Evolutionary conservation across 2,329 filamentous ascomycete species (phyloP), one percentile per base, ranked within the genome.

Genomic region (Emericellopsis atlantica): DNA sequence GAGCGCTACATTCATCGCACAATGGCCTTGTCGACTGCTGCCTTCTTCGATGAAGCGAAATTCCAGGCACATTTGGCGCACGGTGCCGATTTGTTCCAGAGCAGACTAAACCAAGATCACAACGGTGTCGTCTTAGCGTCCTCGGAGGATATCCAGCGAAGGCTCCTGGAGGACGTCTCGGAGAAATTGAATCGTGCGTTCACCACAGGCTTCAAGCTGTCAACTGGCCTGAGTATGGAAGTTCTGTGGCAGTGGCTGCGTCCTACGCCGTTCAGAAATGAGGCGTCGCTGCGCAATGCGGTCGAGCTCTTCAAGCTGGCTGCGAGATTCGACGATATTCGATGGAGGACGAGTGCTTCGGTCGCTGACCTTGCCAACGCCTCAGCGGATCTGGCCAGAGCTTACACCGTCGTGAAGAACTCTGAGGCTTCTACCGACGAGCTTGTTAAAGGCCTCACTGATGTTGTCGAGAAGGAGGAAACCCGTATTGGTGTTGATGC

Each of bases 161-260:
- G 12, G 14, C 22, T 43, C 11, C 11, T 43, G 10, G 18, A 16
- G 2, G 46, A 54, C 9, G 53, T 75, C 31, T 49, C 66, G 2
- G 51, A 58, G 1, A 64, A 59, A 6, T 51, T 81, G 2, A 60
- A 70, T 35, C 62, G 62, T 32, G 69, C 70, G 39, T 90, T 94
- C 52, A 70, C 74, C 21, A 70, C 76, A 14, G 79, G 76, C 2
- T 89, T 88, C 62, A 77, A 78, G 42, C 63, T 93, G 12, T 78
- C 69, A 0, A 88, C 82, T 2, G 88, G 87, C 0, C 64, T 88
- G 11, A 81, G 77, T 48, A 92, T 93, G 84, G 84, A 92, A 53
- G 57, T 65, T 8, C 68, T 94, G 5, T 94, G 89, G 90, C 73
- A 75, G 34, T 53, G 66, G 2, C 74, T 93, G 52, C 75, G 83